Conservation (phyloP, 2,329 filamentous ascomycete species). For the Aspergillus latus region DNA sequence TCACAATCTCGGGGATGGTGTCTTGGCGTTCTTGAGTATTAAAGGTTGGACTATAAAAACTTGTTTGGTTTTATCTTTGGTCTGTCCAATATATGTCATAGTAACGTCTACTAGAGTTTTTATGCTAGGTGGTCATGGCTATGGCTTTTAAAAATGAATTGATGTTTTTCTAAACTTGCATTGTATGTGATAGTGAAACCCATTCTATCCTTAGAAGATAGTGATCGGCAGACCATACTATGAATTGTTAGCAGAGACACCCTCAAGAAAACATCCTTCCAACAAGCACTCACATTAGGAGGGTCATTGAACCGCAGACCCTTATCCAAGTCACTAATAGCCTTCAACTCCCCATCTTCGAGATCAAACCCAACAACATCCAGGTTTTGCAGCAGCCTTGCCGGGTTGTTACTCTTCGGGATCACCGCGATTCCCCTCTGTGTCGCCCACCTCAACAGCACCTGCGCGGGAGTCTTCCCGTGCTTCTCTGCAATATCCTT, state of each 20-base stretch:
- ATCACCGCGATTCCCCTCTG: constrained; percentile 76
- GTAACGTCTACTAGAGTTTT: no score
- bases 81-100: background rate
- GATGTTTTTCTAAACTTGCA: background rate
- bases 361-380: constrained; percentile 67
- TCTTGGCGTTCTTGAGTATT: background rate
- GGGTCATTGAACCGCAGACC: constrained; percentile 76
- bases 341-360: constrained; percentile 63
- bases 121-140: no score
- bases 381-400: constrained; percentile 63
- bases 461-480: constrained; percentile 72
- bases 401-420: constrained; percentile 20
- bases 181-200: background rate
- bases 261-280: background rate
- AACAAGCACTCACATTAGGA: constrained; percentile 57
- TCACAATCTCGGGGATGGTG: no score
- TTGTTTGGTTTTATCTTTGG: background rate
- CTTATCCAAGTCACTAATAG: constrained; percentile 65
- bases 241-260: constrained; percentile 15
- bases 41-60: background rate
- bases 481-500: constrained; percentile 67
- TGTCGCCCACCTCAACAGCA: constrained; percentile 83
- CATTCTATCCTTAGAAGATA: constrained; percentile 49
- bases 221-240: constrained; percentile 52
- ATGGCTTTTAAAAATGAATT: background rate